Percentiles rank a stretch among this genome's conserved stretches.
phyloP scores from a whole-genome alignment of 495 filamentous ascomycete genomes.

The Extremus antarcticus region DNA sequence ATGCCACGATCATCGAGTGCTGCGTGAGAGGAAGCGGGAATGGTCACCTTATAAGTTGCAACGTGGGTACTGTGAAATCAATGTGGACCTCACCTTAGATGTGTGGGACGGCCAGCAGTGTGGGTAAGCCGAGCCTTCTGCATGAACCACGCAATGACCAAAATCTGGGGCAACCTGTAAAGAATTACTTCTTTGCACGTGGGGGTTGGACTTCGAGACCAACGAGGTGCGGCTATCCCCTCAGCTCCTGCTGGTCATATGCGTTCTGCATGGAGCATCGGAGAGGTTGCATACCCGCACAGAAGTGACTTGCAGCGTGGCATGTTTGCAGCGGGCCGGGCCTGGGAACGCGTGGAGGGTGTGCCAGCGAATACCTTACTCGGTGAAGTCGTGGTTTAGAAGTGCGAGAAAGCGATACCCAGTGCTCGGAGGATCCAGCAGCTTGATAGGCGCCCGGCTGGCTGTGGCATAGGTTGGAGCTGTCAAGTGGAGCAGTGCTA shows the following conservation, averaged over 20 bases:
- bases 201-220: background rate
- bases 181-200: background rate
- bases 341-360: background rate
- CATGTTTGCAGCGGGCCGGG: background rate
- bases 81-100: background rate
- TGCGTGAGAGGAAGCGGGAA: too few species aligned
- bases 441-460: too few species aligned
- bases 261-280: background rate
- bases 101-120: background rate
- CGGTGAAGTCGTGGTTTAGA: too few species aligned
- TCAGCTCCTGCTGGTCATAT: background rate
- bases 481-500: too few species aligned
- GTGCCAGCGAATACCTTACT: too few species aligned
- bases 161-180: background rate
- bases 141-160: background rate
- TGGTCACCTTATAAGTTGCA: too few species aligned
- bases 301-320: constrained; percentile 16
- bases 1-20: too few species aligned
- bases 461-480: too few species aligned
- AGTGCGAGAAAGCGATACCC: too few species aligned
- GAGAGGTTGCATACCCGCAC: too few species aligned
- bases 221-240: background rate
- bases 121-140: background rate
- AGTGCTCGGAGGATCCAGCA: too few species aligned
- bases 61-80: background rate